Percentiles rank a stretch among this genome's conserved stretches.
These are phyloP conservation scores for Geoglossum cookeanum DNA, from an alignment of 2,329 filamentous ascomycete genomes.

Conservation along the genomic window DNA sequence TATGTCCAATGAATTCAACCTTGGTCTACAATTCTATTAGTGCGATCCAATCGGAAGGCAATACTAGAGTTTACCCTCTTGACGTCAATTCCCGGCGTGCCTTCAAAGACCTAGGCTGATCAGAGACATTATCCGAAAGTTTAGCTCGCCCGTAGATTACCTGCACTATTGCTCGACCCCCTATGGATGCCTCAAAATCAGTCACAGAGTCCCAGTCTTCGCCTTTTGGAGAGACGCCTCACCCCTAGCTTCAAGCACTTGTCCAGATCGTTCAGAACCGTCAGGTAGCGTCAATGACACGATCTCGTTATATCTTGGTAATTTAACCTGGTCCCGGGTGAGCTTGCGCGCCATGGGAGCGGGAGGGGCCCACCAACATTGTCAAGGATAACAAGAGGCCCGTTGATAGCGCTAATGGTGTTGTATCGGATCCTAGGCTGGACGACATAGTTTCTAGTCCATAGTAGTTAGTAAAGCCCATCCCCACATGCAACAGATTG, in stretches of 20 bases:
- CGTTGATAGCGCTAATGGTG: constrained; percentile 95
- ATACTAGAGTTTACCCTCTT: constrained; percentile 51
- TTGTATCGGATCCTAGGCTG: constrained; percentile 79
- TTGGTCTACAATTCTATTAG: constrained; percentile 45
- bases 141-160: constrained; percentile 27
- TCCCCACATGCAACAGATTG: neutral
- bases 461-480: constrained; percentile 3
- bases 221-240: constrained; percentile 15
- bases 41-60: neutral
- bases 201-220: neutral
- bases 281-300: constrained; percentile 89
- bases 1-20: constrained; percentile 94
- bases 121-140: constrained; percentile 10
- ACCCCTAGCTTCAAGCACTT: constrained; percentile 97
- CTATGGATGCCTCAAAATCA: constrained; percentile 26
- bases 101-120: constrained; percentile 69
- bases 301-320: constrained; percentile 93
- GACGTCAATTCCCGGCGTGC: constrained; percentile 91
- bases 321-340: constrained; percentile 59
- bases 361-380: constrained; percentile 43
- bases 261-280: constrained; percentile 81
- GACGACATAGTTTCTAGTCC: constrained; percentile 20
- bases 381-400: constrained; percentile 90
- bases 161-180: constrained; percentile 87
- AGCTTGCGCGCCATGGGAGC: constrained; percentile 2